Base-by-base conservation (phyloP, 2,329 filamentous ascomycete species). In the Sporothrix globosa region DNA sequence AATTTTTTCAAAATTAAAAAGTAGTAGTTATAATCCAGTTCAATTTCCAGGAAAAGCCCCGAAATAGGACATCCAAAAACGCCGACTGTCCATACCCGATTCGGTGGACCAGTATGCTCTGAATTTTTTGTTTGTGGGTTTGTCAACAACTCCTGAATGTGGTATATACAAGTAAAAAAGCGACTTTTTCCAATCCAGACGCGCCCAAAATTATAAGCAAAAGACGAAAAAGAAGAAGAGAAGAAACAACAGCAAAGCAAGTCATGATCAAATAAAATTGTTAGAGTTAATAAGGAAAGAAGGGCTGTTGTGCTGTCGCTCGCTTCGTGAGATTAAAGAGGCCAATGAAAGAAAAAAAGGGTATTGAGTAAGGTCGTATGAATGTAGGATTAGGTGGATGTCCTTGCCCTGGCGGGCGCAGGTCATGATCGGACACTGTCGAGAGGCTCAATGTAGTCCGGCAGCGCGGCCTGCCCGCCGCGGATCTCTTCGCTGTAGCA, bases 401-500 rank as follows among this genome's bases (percentile, higher is more conserved):
- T 46, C 34, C 6, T 34, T 6, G 34, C 13, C 41, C 44, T 14
- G 14, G 44, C 5, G n/a, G 34, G 2, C 41, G 7, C 19, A 19
- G 21, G 58, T 44, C 21, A 70, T 14, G 70, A 53, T 19, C 69
- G 30, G 4, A 54, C 67, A 17, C 72, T 73, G 50, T 81, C 80
- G 9, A 81, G 75, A 0, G 77, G 76, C 74, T 81, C 79, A 30
- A 85, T 78, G 61, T 73, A 46, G 34, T 83, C 81, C 27, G 83
- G 82, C 70, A 79, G 74, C 5, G 72, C 70, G 54, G 61, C 69
- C 19, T 7, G n/a, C 10, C n/a, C 39, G 52, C 75, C 72, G 7
- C 68, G 68, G 4, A 73, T 79, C 19, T 79, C 78, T 71, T 80
- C 78, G 6, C 74, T 82, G 80, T 94, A 94, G 6, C 84, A 85